phyloP scores from a whole-genome alignment of 768 basidiomycete genomes.

The Termitomyces sp. region DNA sequence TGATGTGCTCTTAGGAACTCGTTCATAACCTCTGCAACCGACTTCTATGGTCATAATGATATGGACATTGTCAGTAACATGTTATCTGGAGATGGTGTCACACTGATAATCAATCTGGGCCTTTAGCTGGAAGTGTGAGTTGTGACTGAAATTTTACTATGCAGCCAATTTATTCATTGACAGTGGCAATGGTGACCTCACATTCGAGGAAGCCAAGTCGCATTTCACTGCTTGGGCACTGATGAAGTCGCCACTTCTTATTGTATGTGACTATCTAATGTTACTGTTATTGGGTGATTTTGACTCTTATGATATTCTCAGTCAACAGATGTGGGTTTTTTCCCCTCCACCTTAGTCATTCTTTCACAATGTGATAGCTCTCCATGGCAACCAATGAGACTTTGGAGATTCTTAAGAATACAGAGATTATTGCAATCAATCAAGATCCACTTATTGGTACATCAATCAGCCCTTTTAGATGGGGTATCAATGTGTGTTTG shows the following conservation, averaged over 20 bases:
- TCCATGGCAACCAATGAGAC: slow-evolving; percentile 42
- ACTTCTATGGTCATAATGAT: slow-evolving; percentile 66
- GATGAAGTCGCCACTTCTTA: slow-evolving; percentile 57
- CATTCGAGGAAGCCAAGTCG: slow-evolving; percentile 59
- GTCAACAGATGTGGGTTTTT: slow-evolving; percentile 13
- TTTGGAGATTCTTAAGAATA: slow-evolving; percentile 54
- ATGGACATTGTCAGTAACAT: slow-evolving; percentile 51
- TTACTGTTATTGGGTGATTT: neutral
- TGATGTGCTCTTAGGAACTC: slow-evolving; percentile 43
- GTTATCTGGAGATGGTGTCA: neutral
- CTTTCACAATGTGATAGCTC: slow-evolving; percentile 19
- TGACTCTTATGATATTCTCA: neutral
- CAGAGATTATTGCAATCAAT: slow-evolving; percentile 62
- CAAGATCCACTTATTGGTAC: slow-evolving; percentile 63
- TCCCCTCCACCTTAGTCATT: neutral
- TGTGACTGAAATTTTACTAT: neutral
- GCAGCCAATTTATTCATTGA: neutral
- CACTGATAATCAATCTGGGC: neutral
- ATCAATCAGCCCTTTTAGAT: slow-evolving; percentile 60
- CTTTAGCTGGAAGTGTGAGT: slow-evolving; percentile 49
- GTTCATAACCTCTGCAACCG: slow-evolving; percentile 56
- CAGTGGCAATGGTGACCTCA: slow-evolving; percentile 59
- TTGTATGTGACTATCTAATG: slow-evolving; percentile 17
- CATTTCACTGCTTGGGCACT: slow-evolving; percentile 74
- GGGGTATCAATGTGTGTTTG: slow-evolving; percentile 53